phyloP scores from a whole-genome alignment of 164 flowering plant genomes.

The Dillenia suffruticosa region DNA sequence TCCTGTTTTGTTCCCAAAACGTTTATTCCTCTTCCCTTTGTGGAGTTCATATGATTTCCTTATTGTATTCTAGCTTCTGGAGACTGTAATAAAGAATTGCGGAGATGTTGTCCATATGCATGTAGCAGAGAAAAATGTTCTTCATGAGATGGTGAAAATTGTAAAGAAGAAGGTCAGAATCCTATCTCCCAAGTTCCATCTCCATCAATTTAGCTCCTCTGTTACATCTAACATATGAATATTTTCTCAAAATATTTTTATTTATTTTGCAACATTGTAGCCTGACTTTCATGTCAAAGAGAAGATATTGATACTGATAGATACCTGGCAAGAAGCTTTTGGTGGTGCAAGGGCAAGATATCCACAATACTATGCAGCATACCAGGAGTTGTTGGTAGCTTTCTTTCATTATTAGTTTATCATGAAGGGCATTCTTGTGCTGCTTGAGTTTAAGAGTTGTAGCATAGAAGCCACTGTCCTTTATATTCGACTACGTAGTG shows the following conservation, averaged over 20 bases:
- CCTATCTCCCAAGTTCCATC: not conserved
- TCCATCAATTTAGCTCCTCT: not conserved
- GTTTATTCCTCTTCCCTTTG: too few species aligned
- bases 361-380: constrained; percentile 89
- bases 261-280: constrained; percentile 34
- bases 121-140: constrained; percentile 89
- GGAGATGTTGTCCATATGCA: constrained; percentile 96
- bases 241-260: too few species aligned
- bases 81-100: constrained; percentile 91
- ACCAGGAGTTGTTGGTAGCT: constrained; percentile 88
- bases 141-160: constrained; percentile 92
- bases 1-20: too few species aligned
- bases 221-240: not conserved
- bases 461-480: not conserved
- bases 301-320: constrained; percentile 84
- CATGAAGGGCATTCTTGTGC: too few species aligned
- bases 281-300: constrained; percentile 90
- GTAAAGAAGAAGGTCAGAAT: constrained; percentile 78
- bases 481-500: not conserved
- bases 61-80: constrained; percentile 56
- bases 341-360: constrained; percentile 97
- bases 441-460: not conserved
- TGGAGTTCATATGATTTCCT: not conserved
- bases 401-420: not conserved
- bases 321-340: constrained; percentile 99